Conservation (phyloP, 257 asterid genomes). For the Nicotiana sylvestris region DNA sequence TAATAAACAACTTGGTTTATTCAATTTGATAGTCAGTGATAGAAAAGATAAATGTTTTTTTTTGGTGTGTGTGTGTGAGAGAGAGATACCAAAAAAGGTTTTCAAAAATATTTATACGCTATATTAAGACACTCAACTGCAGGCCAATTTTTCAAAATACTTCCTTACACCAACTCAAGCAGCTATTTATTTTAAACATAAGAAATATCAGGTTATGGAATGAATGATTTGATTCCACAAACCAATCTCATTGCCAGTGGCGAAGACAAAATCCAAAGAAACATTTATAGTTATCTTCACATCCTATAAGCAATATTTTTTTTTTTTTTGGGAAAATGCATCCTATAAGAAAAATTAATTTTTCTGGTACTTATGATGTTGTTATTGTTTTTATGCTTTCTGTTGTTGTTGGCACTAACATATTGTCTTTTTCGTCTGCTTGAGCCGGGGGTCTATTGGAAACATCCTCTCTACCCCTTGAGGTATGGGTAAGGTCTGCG, state of each 20-base stretch:
- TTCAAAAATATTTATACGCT: background rate
- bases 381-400: too few relatives aligned
- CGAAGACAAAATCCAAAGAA: background rate
- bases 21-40: background rate
- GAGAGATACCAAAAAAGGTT: background rate
- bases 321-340: too few relatives aligned
- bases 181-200: background rate
- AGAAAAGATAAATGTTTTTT: background rate
- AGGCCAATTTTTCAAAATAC: background rate
- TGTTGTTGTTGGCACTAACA: too few relatives aligned
- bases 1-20: background rate
- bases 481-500: too few relatives aligned
- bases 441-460: too few relatives aligned
- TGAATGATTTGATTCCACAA: background rate
- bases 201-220: background rate
- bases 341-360: too few relatives aligned
- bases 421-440: too few relatives aligned
- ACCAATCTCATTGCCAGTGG: background rate
- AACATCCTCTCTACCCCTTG: too few relatives aligned
- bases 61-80: background rate
- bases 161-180: background rate
- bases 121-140: background rate
- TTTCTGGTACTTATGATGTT: too few relatives aligned
- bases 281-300: background rate
- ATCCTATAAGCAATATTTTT: background rate